Evolutionary conservation across 805 yeast genomes (phyloP).

Genomic region (Pichia kluyveri): DNA sequence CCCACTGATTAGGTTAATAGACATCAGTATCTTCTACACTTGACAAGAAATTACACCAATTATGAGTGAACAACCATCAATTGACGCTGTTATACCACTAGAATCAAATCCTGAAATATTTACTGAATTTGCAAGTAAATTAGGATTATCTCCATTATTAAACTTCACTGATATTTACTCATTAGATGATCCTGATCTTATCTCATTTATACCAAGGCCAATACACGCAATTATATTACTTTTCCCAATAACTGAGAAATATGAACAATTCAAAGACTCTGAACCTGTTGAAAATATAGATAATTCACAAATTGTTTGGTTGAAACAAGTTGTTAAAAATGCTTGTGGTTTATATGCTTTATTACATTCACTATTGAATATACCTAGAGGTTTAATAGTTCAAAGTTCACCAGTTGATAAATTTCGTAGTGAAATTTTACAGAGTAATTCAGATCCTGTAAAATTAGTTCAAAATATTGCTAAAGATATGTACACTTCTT

Average conservation of each 20-base stretch:
- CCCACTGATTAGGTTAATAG: too few relatives aligned
- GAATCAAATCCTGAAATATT: slow-evolving; percentile 89
- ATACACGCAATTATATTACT: slow-evolving; percentile 64
- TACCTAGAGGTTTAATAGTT: slow-evolving; percentile 37
- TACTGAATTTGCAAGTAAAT: slow-evolving; percentile 50
- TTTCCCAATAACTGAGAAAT: slow-evolving; percentile 65
- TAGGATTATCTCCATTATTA: slow-evolving; percentile 57
- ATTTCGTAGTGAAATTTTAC: slow-evolving; percentile 18
- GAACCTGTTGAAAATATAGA: background rate
- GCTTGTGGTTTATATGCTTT: slow-evolving; percentile 92
- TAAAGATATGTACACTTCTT: slow-evolving; percentile 30
- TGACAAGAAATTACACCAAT: too few relatives aligned
- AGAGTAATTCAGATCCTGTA: slow-evolving; percentile 12
- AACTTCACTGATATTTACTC: slow-evolving; percentile 78
- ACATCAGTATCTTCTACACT: too few relatives aligned
- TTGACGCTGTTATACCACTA: slow-evolving; percentile 60
- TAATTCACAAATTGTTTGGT: slow-evolving; percentile 47
- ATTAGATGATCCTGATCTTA: slow-evolving; percentile 70
- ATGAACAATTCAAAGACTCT: slow-evolving; percentile 39
- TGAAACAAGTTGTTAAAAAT: slow-evolving; percentile 73
- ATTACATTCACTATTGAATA: slow-evolving; percentile 47
- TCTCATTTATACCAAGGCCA: slow-evolving; percentile 78
- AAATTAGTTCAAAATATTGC: slow-evolving; percentile 20
- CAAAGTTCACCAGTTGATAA: slow-evolving; percentile 23
- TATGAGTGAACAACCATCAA: background rate